Percentiles rank a stretch among this genome's conserved stretches.
Evolutionary conservation across 164 flowering plant species (phyloP).

Genomic region (Litsea cubeba): DNA sequence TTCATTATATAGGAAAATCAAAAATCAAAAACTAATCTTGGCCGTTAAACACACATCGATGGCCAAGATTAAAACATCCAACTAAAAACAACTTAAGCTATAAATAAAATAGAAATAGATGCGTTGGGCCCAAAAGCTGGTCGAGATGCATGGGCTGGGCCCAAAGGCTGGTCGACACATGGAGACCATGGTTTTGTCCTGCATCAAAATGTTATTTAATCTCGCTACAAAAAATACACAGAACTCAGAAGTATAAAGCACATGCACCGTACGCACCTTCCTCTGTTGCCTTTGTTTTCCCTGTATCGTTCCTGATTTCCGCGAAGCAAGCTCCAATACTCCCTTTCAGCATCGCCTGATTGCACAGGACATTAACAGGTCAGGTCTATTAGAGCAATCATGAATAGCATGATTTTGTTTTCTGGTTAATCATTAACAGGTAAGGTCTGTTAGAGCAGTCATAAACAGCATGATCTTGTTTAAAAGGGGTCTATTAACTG

Average conservation of each 20-base stretch:
- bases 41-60: too few relatives aligned
- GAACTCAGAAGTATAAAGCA: not conserved
- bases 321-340: constrained; percentile 72
- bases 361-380: not conserved
- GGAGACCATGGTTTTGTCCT: too few relatives aligned
- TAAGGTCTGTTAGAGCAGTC: not conserved
- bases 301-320: constrained; percentile 40
- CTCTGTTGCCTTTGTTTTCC: constrained; percentile 43
- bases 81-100: too few relatives aligned
- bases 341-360: constrained; percentile 82
- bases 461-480: too few relatives aligned
- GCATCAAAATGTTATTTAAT: too few relatives aligned
- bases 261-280: constrained; percentile 38
- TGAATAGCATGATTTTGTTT: not conserved
- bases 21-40: too few relatives aligned
- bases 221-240: too few relatives aligned
- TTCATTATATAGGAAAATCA: too few relatives aligned
- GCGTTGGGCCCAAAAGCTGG: too few relatives aligned
- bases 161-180: too few relatives aligned
- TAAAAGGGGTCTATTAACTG: not conserved
- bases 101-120: too few relatives aligned
- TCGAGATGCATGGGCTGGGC: not conserved
- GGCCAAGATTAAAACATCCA: too few relatives aligned
- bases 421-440: not conserved
- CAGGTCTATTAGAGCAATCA: not conserved